Conservation (phyloP, 2,329 filamentous ascomycete genomes). For the Phyllachora maydis region DNA sequence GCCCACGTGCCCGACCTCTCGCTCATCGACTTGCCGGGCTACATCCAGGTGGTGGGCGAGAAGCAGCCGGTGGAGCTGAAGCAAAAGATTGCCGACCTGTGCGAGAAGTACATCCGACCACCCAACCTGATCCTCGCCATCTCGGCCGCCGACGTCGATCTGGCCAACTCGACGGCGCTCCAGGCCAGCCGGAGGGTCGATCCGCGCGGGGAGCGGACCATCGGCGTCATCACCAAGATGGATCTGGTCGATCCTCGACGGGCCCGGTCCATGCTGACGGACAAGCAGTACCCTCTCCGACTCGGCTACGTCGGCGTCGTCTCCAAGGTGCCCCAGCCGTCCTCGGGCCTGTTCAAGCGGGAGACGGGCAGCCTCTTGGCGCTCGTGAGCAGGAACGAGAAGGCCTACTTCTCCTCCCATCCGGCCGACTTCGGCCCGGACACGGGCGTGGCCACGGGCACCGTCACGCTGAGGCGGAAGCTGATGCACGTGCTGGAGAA, state of each 20-base stretch:
- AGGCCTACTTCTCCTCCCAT: constrained; percentile 68
- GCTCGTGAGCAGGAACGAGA: constrained; percentile 74
- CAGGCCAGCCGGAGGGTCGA: constrained; percentile 82
- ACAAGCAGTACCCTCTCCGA: constrained; percentile 86
- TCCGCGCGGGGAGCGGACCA: constrained; percentile 83
- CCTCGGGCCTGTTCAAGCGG: constrained; percentile 57
- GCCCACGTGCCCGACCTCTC: constrained; percentile 90
- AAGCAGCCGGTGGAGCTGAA: constrained; percentile 85
- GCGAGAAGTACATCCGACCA: constrained; percentile 92
- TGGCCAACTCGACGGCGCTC: constrained; percentile 88
- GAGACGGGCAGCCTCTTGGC: constrained; percentile 60
- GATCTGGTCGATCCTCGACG: constrained; percentile 75
- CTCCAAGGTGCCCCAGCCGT: constrained; percentile 50
- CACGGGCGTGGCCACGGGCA: constrained; percentile 58
- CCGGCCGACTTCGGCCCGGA: constrained; percentile 59
- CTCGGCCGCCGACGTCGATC: constrained; percentile 88
- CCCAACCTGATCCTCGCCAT: constrained; percentile 96
- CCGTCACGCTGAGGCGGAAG: constrained; percentile 75
- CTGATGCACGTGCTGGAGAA: constrained; percentile 93
- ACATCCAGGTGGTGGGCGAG: constrained; percentile 85
- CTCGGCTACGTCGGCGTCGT: constrained; percentile 93
- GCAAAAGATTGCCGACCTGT: constrained; percentile 87
- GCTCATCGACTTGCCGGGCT: constrained; percentile 87
- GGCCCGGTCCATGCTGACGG: constrained; percentile 58
- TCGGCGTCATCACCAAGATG: constrained; percentile 99